Evolutionary conservation across 1,284 basidiomycete species (phyloP), one percentile per base, ranked within the genome.

Genomic region (Bjerkandera adusta): DNA sequence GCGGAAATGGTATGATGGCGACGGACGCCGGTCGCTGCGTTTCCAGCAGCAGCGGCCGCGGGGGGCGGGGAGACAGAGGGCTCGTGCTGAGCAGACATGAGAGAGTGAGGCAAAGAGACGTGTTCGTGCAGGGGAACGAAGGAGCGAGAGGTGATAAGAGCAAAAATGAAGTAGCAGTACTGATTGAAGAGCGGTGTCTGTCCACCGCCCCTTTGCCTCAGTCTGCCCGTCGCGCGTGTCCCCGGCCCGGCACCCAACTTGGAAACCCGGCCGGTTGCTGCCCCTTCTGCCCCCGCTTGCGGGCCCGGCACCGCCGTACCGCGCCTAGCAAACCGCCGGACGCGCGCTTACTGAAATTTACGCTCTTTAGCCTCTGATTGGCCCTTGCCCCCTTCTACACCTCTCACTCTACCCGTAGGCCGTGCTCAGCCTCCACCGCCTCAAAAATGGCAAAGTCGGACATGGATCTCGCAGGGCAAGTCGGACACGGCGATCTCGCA

Each of bases 1-100:
- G 85, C 79, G 25, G 88, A 81, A 68, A 91, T 90, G 41, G 88
- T 91, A 59, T 91, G 89, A 62, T 89, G 84, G 37, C 88, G 79
- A 56, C 88, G 74, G 21, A 88, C 83, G n/a, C 55, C 56, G 22
- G 33, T 43, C 8, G 34, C 27, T 21, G 61, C 51, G 35, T 58
- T 59, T 18, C 56, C 57, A 35, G 57, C 55, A 29, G 57, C 50
- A 5, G 57, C 56, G 12, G 59, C 36, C 30, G 45, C 58, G 7
- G 66, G 68, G 7, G 66, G 63, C 34, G 69, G 68, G 15, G 68
- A 68, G 36, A 63, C 61, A 37, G 65, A 59, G 42, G 65, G 61
- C 24, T 61, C 58, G 39, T 61, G 55, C 51, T 64, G 61, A 18
- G 55, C 60, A 45, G 66, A 67, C 66, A 68, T 68, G 54, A 41